Evolutionary conservation across 768 basidiomycete species (phyloP), one percentile per base, ranked within the genome.

Genomic region (Pleurotus pulmonarius): DNA sequence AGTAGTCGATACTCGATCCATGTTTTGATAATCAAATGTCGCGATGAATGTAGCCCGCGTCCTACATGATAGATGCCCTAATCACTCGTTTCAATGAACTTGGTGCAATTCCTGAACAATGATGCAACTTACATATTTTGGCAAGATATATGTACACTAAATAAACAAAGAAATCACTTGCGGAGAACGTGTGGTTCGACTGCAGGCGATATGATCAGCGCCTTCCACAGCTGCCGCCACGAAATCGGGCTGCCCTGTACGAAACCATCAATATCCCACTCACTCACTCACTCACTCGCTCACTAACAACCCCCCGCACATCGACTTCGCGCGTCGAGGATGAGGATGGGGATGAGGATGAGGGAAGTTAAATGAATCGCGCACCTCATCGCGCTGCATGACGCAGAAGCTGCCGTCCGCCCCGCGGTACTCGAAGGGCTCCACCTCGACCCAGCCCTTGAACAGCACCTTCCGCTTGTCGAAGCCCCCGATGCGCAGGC

Each of bases 161-260:
- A 29, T 29, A 29, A 29, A 29, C 5, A 29, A 34, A 20, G 20
- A 34, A 9, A 34, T 34, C 29, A 34, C 73, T 74, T 76, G 58
- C 66, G 61, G 52, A 75, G 57, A 5, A 92, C 88, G 69, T 86
- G 79, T 13, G 83, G 85, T 51, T 77, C 78, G 8, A 92, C 74
- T 1, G 64, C 64, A 0, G 73, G 68, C 8, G 82, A 81, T 60
- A 69, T 63, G 43, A 89, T 80, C 44, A 88, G 61, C 5, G 72
- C 74, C 64, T 85, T 89, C 87, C 89, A 92, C 38, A 92, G 73
- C 65, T 81, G 78, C 40, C 89, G 74, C 90, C 90, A 92, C 43
- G 84, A 87, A 49, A 90, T 80, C 20, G 89, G 90, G 65, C 83
- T 88, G 0, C 90, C 90, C 86, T 90, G 52, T 1, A 57, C 53